phyloP scores from a whole-genome alignment of 306 rosid genomes.

The Vigna unguiculata region DNA sequence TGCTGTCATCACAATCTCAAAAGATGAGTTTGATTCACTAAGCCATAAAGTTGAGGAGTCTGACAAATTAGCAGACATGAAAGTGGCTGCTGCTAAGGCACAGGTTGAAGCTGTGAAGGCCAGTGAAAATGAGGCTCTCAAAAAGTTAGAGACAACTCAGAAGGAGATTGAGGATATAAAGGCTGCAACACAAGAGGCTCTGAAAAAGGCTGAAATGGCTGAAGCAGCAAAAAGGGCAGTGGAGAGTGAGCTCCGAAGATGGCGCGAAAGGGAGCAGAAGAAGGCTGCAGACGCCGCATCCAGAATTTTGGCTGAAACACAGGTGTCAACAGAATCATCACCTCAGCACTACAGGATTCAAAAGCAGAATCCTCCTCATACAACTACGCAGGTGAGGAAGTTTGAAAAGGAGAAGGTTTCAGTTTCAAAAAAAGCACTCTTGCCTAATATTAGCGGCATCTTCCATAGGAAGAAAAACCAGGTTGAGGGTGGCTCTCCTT shows the following conservation, averaged over 20 bases:
- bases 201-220: conserved; percentile 88
- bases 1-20: conserved; percentile 76
- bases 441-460: conserved; percentile 79
- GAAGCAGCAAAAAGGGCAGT: conserved; percentile 96
- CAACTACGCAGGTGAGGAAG: conserved; percentile 56
- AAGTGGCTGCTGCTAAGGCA: conserved; percentile 94
- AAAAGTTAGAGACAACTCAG: conserved; percentile 69
- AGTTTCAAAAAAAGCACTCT: conserved; percentile 71
- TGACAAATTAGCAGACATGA: conserved; percentile 85
- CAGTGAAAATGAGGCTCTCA: conserved; percentile 82
- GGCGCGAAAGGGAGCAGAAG: conserved; percentile 95
- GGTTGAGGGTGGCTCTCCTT: conserved; percentile 88
- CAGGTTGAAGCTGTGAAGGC: conserved; percentile 99
- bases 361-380: conserved; percentile 60
- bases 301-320: conserved; percentile 78
- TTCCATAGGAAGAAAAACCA: conserved; percentile 83
- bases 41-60: conserved; percentile 92
- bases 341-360: conserved; percentile 71
- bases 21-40: conserved; percentile 81
- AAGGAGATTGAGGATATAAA: conserved; percentile 88
- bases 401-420: conserved; percentile 71
- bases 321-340: conserved; percentile 64
- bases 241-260: conserved; percentile 85
- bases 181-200: conserved; percentile 71
- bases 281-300: conserved; percentile 92